Evolutionary conservation across 106 monocot species (phyloP), one percentile per base, ranked within the genome.

Genomic region (Phalaenopsis equestris): DNA sequence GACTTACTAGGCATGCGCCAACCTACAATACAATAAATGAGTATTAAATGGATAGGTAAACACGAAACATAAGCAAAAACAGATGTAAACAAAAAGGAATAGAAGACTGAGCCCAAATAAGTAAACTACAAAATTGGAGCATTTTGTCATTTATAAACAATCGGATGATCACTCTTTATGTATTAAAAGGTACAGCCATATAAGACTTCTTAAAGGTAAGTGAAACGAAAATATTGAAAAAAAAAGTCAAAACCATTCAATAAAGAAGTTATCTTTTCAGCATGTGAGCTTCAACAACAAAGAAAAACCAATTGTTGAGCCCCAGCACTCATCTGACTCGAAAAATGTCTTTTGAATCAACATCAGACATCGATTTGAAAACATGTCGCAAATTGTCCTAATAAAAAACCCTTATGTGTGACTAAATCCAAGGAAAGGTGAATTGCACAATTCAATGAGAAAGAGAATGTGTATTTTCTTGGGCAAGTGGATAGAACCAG

Each of bases 1-100:
- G 90, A 82, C 96, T 96, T 49, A 96, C 96, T 73, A 96, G 79
- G 89, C 96, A 96, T 56, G 96, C 96, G 73, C 96, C 96, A 82
- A 96, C 96, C 96, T 96, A 78, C 79, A 90, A 30, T 36, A 41
- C 36, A 58, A 56, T 77, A 38, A 4, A 42, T 55, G 5, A 30
- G 55, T 57, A 15, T 70, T 8, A 67, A 14, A 42, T 83, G 42
- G 24, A 48, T 76, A 8, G 43, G 24, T 46, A 82, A 77, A 68
- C 57, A 74, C 36, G 7, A 11, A 41, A 38, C 43, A 45, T 76
- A 76, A 81, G n/a, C 61, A 19, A 17, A 65, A 70, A 70, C 14
- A 39, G 2, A 70, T 9, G 39, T 70, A 36, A 70, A 39, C 15
- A 39, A 21, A 70, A 70, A 70, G 10, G 36, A 70, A 39, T 70